Conservation (phyloP, 805 yeast species). For the Candida succiphila region DNA sequence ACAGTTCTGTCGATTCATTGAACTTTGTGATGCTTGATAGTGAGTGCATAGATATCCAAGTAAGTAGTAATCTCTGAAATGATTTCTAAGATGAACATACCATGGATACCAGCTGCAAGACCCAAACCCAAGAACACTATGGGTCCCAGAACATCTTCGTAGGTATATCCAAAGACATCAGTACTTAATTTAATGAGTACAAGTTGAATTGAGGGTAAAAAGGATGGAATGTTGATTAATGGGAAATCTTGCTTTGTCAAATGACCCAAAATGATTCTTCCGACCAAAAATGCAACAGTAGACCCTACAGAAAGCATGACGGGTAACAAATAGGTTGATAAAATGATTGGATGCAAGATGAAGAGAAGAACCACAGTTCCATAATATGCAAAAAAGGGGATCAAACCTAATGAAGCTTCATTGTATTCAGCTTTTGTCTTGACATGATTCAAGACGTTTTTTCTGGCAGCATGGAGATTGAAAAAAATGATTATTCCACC, state of each 20-base stretch:
- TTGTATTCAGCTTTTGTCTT: constrained; percentile 21
- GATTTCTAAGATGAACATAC: constrained; percentile 65
- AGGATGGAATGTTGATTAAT: constrained; percentile 55
- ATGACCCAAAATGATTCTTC: constrained; percentile 82
- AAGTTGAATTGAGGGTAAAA: constrained; percentile 49
- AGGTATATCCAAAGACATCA: constrained; percentile 26
- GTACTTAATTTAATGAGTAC: constrained; percentile 25
- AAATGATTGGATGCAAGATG: constrained; percentile 39
- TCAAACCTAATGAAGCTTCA: constrained; percentile 42
- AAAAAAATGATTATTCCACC: constrained; percentile 48
- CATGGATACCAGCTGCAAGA: constrained; percentile 56
- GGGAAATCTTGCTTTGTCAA: constrained; percentile 78
- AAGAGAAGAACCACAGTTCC: constrained; percentile 36
- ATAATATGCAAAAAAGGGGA: constrained; percentile 59
- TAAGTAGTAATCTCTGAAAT: constrained; percentile 71
- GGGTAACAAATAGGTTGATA: constrained; percentile 39
- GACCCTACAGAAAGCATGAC: constrained; percentile 63
- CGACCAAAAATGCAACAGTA: constrained; percentile 77
- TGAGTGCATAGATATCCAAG: constrained; percentile 77
- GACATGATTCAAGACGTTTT: constrained; percentile 44
- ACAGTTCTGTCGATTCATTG: no score
- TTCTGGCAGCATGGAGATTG: constrained; percentile 61
- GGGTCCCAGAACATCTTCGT: constrained; percentile 34
- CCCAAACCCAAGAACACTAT: constrained; percentile 62
- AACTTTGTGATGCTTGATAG: constrained; percentile 69